A percentile compares a stretch with the other conserved stretches of the same genome.
phyloP scores from a whole-genome alignment of 495 filamentous ascomycete genomes.

The Xylaria sp. region DNA sequence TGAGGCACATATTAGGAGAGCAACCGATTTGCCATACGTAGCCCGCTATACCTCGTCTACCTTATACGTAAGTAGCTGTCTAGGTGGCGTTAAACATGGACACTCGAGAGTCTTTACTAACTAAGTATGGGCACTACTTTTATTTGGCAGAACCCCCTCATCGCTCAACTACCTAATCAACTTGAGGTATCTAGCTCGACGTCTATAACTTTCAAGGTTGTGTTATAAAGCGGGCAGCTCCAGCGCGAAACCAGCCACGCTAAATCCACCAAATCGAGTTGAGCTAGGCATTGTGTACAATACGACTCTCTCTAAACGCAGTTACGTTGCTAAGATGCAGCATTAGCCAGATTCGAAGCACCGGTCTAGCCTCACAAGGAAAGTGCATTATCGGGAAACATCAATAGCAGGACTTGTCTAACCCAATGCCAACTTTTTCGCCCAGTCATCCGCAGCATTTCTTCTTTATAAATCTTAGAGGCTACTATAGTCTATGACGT shows the following conservation, averaged over 20 bases:
- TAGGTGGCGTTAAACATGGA: background rate
- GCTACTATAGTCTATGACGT: conserved; percentile 13
- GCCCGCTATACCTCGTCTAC: background rate
- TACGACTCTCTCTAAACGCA: background rate
- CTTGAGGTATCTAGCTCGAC: background rate
- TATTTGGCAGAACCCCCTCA: background rate
- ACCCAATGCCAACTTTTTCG: background rate
- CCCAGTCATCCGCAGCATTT: background rate
- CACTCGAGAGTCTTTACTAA: no score
- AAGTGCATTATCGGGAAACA: background rate
- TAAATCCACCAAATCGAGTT: background rate
- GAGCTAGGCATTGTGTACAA: background rate
- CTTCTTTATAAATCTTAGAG: background rate
- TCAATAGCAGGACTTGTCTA: background rate
- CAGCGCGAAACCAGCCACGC: background rate
- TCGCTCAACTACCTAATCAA: no score
- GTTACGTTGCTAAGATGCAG: background rate
- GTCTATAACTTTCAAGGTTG: background rate
- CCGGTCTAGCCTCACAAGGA: background rate
- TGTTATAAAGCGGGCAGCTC: background rate
- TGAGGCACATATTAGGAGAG: background rate
- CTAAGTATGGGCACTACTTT: background rate
- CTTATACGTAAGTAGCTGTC: background rate
- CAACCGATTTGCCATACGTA: background rate
- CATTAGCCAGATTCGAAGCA: background rate